A percentile compares a stretch with the other conserved stretches of the same genome.
Conservation (phyloP, 495 filamentous ascomycete species). For the Platismatia glauca region DNA sequence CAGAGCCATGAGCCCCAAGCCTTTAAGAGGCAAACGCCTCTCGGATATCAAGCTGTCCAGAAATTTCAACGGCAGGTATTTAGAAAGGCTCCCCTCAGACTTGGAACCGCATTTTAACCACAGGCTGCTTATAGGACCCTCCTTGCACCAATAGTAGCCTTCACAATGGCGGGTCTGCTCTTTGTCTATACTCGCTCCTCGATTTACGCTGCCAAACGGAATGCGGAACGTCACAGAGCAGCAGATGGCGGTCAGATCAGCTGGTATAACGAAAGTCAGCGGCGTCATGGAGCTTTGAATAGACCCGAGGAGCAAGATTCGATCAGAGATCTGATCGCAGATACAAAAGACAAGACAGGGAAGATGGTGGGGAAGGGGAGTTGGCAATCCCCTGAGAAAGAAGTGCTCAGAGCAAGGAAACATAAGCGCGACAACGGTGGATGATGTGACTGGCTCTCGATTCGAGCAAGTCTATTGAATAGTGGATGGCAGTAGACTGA, state of each 20-base stretch:
- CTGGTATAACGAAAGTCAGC: constrained; percentile 33
- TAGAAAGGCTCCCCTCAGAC: neutral
- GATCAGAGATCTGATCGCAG: constrained; percentile 7
- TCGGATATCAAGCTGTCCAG: constrained; percentile 15
- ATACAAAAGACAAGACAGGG: constrained; percentile 1
- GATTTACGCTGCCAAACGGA: constrained; percentile 36
- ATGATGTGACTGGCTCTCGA: neutral
- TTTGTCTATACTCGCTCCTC: constrained; percentile 42
- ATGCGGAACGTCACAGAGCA: constrained; percentile 32
- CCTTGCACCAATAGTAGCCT: constrained; percentile 39
- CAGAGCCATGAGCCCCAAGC: constrained; percentile 10
- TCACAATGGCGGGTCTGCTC: constrained; percentile 43
- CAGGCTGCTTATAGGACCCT: neutral
- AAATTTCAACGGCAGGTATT: constrained; percentile 13
- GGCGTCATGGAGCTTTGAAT: constrained; percentile 36
- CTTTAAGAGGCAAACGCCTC: constrained; percentile 10
- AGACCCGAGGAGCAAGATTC: constrained; percentile 14
- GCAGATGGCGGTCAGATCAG: constrained; percentile 33
- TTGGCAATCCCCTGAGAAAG: constrained; percentile 10
- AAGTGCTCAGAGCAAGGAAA: constrained; percentile 14
- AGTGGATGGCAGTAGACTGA: neutral
- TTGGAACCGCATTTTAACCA: neutral
- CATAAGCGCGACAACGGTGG: neutral
- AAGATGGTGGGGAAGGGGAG: neutral
- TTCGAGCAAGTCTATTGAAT: neutral